Base-by-base conservation (phyloP, 768 basidiomycete species). In the Lactarius tabidus region DNA sequence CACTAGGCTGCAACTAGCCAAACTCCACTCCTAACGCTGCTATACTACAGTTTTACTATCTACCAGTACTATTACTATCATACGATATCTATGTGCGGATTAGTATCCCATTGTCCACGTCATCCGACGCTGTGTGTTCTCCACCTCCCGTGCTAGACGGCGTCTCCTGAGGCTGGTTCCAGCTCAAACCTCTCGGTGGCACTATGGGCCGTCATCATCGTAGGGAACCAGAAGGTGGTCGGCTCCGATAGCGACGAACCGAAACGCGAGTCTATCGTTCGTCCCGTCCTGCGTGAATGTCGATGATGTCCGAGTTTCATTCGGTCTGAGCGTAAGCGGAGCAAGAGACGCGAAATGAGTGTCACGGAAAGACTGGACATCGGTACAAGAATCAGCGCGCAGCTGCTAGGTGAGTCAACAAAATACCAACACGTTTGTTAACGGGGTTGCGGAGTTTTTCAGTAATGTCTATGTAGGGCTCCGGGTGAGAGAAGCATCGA, bases 121-220 rank as follows among this genome's bases (percentile, higher is more conserved):
- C 51, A 64, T 79, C 12, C 45, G 45, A 48, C n/a, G 26, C 15
- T 26, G 26, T 26, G 23, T 1, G 26, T 51, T 85, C 23, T 68
- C 56, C 18, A 17, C 15, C 20, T 33, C 58, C 58, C 15, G 26
- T 33, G 8, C 38, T 12, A 58, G 23, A 29, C 9, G 38, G 17
- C 28, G 26, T 39, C 39, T 28, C 39, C 39, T 20, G 41, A 31
- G 9, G 31, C 12, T 15, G 20, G 12, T 48, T 51, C 31, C 14
- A 51, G 3, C 28, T 60, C 35, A 57, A 35, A 38, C n/a, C n/a
- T 28, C n/a, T 33, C 48, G 28, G 17, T 33, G 8, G 31, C n/a
- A 2, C 26, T 18, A n/a, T 36, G 31, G 1, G 33, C 9, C 33
- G 33, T 3, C 6, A 35, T 51, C 8, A 18, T 29, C 9, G 45